A percentile compares a stretch with the other conserved stretches of the same genome.
phyloP scores from a whole-genome alignment of 768 basidiomycete genomes.

The Clitopilus passeckerianus region DNA sequence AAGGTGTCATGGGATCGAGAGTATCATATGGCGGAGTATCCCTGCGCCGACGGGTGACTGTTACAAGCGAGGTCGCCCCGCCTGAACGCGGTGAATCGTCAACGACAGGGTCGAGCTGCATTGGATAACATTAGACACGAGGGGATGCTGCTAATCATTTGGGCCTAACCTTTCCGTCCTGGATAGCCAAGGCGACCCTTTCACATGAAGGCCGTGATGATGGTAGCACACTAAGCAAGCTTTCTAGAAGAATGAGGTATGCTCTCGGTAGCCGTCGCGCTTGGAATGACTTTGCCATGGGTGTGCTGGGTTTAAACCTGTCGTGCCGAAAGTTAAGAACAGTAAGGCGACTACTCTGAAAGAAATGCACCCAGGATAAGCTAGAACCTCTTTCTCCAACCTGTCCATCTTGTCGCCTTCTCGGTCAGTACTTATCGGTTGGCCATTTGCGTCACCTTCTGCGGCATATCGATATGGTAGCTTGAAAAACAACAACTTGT shows the following conservation, averaged over 20 bases:
- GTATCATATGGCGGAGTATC: background rate
- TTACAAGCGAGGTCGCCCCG: conserved; percentile 7
- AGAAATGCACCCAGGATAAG: conserved; percentile 64
- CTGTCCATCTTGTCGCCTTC: conserved; percentile 62
- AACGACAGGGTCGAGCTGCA: conserved; percentile 13
- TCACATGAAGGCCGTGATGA: conserved; percentile 66
- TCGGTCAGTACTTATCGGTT: conserved; percentile 30
- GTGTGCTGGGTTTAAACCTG: conserved; percentile 48
- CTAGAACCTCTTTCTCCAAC: conserved; percentile 68
- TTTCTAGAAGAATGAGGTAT: conserved; percentile 68
- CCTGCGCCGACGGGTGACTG: background rate
- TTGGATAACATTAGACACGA: background rate
- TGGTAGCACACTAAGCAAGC: conserved; percentile 60
- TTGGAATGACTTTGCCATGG: conserved; percentile 54
- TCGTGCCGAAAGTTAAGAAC: background rate
- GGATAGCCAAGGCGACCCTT: conserved; percentile 61
- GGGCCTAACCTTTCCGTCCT: conserved; percentile 66
- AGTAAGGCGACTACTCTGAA: too few relatives aligned
- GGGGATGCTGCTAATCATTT: background rate
- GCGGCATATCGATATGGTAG: conserved; percentile 78
- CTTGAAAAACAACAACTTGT: conserved; percentile 89
- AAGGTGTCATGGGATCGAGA: background rate
- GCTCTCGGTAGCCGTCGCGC: conserved; percentile 68
- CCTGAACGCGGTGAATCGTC: conserved; percentile 6
- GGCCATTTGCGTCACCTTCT: conserved; percentile 46